Percentiles rank a stretch among this genome's conserved stretches.
These are phyloP conservation scores for Neurospora pannonica DNA, from an alignment of 495 filamentous ascomycete species.

Conservation along the genomic window DNA sequence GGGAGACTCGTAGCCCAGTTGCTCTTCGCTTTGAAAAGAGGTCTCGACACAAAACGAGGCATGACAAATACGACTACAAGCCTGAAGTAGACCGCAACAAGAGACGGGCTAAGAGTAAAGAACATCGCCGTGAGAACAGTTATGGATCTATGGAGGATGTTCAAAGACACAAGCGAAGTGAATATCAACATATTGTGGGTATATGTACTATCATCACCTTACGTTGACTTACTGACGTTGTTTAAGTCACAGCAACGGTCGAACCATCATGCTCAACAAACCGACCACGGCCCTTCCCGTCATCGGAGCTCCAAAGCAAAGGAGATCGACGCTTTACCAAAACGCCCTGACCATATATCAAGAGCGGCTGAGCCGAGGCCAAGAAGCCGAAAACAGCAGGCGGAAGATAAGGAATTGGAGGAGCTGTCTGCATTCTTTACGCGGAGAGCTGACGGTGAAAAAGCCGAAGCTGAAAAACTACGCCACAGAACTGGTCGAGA, in stretches of 20 bases:
- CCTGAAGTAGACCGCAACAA: conserved; percentile 29
- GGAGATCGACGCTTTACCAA: not conserved
- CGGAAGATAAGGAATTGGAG: conserved; percentile 25
- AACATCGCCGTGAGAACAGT: not conserved
- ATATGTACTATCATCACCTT: not conserved
- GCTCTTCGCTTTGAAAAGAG: conserved; percentile 42
- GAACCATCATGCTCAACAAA: not conserved
- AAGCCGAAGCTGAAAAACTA: not conserved
- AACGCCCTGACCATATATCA: not conserved
- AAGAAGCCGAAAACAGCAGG: conserved; percentile 13
- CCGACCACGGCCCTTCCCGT: not conserved
- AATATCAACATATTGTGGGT: not conserved
- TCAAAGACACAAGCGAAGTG: not conserved
- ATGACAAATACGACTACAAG: conserved; percentile 45
- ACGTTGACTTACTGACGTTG: not conserved
- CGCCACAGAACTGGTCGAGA: not conserved
- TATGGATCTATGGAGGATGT: not conserved
- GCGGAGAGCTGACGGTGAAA: conserved; percentile 1
- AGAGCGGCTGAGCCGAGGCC: not conserved
- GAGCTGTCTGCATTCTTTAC: conserved; percentile 35
- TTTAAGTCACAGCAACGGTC: not conserved
- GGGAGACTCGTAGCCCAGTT: not conserved
- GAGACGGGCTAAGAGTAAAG: not conserved
- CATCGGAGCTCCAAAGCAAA: not conserved
- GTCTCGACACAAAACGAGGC: conserved; percentile 51